Base-by-base conservation (phyloP, 345 rosid species). In the Lepidium didymum region DNA sequence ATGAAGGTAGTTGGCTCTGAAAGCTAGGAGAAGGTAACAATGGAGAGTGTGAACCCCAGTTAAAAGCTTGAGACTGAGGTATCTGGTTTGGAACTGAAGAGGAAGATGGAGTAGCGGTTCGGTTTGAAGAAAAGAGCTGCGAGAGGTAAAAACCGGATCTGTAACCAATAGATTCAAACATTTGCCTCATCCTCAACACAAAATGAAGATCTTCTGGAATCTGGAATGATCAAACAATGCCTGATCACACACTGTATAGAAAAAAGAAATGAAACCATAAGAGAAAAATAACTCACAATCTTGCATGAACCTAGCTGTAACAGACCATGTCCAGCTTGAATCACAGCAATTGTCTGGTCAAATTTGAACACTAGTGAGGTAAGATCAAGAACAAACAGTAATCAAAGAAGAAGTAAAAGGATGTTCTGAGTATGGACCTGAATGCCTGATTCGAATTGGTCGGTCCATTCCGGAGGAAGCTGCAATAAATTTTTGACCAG, bases 261-360 rank as follows among this genome's bases (percentile, higher is more conserved):
- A 18, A 25, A n/a, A 8, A 25, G 2, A 41, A 23, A 50, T 2
- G 45, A 56, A 13, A 66, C 8, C 2, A 11, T 18, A 52, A 34
- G 42, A 27, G 41, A 15, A 6, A 11, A 33, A 58, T 29, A 29
- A 85, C 96, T 89, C 77, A 94, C 99, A 73, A 84, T 91, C 82
- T 91, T 89, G 95, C 95, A 83, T 36, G 99, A 94, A 63, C 99
- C 97, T 76, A 94, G 65, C 53, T 94, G 99, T 42, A 94, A 84
- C 74, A 91, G 87, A 62, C 97, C 99, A 69, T 89, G 97, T 35
- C 97, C 99, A 77, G 97, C 99, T 94, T 94, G 99, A 74, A 94
- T 94, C 33, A 91, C 99, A 80, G 97, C 99, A 76, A 94, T 94
- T 12, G 99, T 94, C 99, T 94, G 79, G 35, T 58, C 68, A 76